Evolutionary conservation across 169 alveolate genomes (phyloP), one percentile per base, ranked within the genome.

Genomic region (Plasmodium blacklocki): DNA sequence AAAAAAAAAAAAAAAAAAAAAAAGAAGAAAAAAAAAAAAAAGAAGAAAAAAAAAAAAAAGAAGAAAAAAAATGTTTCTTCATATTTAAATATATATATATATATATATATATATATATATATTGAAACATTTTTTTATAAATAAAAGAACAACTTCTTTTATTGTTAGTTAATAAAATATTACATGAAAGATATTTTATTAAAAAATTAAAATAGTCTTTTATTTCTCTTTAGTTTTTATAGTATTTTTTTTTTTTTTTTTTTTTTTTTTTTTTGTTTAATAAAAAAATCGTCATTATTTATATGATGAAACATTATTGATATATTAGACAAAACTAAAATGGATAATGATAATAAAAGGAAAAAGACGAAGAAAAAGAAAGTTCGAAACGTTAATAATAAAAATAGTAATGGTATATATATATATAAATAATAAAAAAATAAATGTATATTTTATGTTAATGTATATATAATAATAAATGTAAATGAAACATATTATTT

Each of bases 311-410:
- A 39, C 47, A 39, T 39, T 39, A 39, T 43, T 50, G 52, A 39
- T 59, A 78, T 78, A 76, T 39, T 15, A 39, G 15, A 45, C 12
- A 18, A 47, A 47, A 64, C 15, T 15, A 32, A 39, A 12, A 66
- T 47, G 47, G 89, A 78, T 50, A 78, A 66, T 21, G 89, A 64
- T 26, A 67, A 64, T 11, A 67, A 68, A 23, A 56, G 59, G 56
- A 78, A 76, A 63, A 76, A 58, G 67, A 78, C 64, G 45, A 78
- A 78, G 23, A 78, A 78, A 26, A 76, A 63, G 56, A 49, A 62
- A 14, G 52, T n/a, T 21, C 49, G 43, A 49, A 72, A 56, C 9
- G 67, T 47, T 49, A 78, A 43, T 29, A 23, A 7, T 58, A 23
- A 45, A 66, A 43, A 78, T 23, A 68, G 50, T 67, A 64, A 39